phyloP scores from a whole-genome alignment of 2,329 filamentous ascomycete species.

The Fusarium dlaminii region DNA sequence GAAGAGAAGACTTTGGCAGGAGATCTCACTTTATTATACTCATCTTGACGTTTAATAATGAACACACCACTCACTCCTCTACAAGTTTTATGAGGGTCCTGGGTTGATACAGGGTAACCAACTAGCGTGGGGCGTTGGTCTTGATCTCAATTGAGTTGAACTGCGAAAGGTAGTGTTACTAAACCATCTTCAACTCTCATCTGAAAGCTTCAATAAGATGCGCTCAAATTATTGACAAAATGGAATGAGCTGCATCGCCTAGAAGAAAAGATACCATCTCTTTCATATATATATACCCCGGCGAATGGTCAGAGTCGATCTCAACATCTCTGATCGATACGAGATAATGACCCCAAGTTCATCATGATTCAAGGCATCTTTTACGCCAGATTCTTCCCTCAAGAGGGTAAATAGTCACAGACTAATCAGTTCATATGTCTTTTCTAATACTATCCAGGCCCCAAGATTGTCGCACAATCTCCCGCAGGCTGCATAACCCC shows the following conservation, averaged over 20 bases:
- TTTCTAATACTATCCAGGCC: slow-evolving; percentile 53
- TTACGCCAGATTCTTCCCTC: slow-evolving; percentile 73
- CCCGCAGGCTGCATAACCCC: slow-evolving; percentile 70
- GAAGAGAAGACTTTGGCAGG: not conserved
- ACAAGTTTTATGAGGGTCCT: not conserved
- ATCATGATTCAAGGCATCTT: slow-evolving; percentile 76
- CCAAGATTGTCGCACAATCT: slow-evolving; percentile 70
- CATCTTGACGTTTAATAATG: not conserved
- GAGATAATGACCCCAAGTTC: slow-evolving; percentile 24
- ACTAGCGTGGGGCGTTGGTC: not conserved
- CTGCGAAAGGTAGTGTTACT: not conserved
- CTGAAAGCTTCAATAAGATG: not conserved
- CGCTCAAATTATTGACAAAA: not conserved
- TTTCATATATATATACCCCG: not conserved
- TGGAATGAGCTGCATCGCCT: not conserved
- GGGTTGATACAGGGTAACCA: slow-evolving; percentile 18
- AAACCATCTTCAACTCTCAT: not conserved
- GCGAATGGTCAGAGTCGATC: not conserved
- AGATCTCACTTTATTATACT: not conserved
- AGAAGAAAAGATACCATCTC: not conserved
- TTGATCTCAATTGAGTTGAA: not conserved
- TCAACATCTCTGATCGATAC: slow-evolving; percentile 3
- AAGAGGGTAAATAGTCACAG: slow-evolving; percentile 61
- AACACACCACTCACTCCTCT: not conserved
- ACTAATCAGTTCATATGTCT: not conserved